These are phyloP conservation scores for Cystobasidiaceae sp. DNA, from an alignment of 1,284 basidiomycete species.

Conservation along the genomic window DNA sequence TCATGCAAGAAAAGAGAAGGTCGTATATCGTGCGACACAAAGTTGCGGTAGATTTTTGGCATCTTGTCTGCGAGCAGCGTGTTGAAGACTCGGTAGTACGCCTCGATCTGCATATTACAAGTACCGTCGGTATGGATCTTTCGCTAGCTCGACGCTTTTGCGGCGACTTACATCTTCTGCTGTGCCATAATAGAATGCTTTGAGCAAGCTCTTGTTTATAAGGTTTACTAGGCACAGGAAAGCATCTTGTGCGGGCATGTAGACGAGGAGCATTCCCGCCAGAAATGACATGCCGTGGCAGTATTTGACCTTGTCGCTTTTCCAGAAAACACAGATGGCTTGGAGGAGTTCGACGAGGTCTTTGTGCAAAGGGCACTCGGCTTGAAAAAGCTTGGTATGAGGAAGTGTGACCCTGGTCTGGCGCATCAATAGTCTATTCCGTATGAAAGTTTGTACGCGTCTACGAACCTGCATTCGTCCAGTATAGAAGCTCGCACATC, in stretches of 20 bases:
- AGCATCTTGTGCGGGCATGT: conserved; percentile 66
- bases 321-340: conserved; percentile 82
- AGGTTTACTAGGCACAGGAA: conserved; percentile 86
- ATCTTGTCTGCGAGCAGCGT: conserved; percentile 85
- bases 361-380: conserved; percentile 72
- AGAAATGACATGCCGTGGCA: conserved; percentile 46
- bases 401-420: conserved; percentile 59
- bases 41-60: conserved; percentile 94
- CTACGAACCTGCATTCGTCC: conserved; percentile 60
- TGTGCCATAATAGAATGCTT: conserved; percentile 73
- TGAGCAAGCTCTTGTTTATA: conserved; percentile 74
- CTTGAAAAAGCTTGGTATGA: conserved; percentile 77
- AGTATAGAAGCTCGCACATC: conserved; percentile 68
- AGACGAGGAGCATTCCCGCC: conserved; percentile 58
- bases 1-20: conserved; percentile 65
- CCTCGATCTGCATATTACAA: conserved; percentile 35
- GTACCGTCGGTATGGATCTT: background rate
- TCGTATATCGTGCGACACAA: conserved; percentile 82
- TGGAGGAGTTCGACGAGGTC: conserved; percentile 81
- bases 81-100: conserved; percentile 70
- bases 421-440: background rate
- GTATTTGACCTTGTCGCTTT: conserved; percentile 60
- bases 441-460: background rate
- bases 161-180: conserved; percentile 68
- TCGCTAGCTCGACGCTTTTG: background rate